Evolutionary conservation across 2,329 filamentous ascomycete genomes (phyloP).

Genomic region (Fusarium xylarioides): DNA sequence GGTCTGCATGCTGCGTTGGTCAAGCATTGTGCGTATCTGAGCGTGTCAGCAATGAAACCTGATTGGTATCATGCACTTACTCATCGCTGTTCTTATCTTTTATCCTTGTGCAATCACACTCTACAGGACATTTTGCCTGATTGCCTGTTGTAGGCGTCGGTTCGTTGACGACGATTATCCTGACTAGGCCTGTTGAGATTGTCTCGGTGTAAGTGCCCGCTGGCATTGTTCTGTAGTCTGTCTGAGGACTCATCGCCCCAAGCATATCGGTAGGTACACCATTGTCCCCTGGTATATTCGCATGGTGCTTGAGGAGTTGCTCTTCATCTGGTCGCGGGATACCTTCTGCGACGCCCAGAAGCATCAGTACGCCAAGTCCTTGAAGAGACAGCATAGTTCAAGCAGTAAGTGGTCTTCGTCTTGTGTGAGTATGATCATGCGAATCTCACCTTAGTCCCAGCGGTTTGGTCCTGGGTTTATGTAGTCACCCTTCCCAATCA

Average conservation of each 20-base stretch:
- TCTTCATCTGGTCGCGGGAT: not conserved
- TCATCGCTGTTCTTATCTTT: conserved; percentile 38
- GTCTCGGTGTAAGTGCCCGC: conserved; percentile 40
- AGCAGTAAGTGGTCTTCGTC: not conserved
- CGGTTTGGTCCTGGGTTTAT: conserved; percentile 21
- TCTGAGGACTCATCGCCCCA: not conserved
- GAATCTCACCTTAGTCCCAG: not conserved
- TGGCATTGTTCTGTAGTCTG: conserved; percentile 40
- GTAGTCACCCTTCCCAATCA: conserved; percentile 13
- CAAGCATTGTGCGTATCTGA: conserved; percentile 44
- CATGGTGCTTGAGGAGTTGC: not conserved
- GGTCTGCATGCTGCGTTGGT: conserved; percentile 39
- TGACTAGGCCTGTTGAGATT: conserved; percentile 14
- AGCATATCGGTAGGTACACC: not conserved
- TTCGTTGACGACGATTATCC: conserved; percentile 33
- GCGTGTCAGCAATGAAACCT: not conserved
- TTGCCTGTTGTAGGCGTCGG: conserved; percentile 15
- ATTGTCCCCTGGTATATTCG: not conserved
- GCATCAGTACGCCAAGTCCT: not conserved
- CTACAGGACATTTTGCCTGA: conserved; percentile 14
- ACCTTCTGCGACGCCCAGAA: not conserved
- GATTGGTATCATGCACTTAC: conserved; percentile 12
- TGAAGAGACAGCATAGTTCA: not conserved
- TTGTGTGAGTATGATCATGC: not conserved
- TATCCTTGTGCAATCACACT: conserved; percentile 43